A percentile compares a stretch with the other conserved stretches of the same genome.
Conservation (phyloP, 1,284 basidiomycete genomes). For the Leccinum subatratum region DNA sequence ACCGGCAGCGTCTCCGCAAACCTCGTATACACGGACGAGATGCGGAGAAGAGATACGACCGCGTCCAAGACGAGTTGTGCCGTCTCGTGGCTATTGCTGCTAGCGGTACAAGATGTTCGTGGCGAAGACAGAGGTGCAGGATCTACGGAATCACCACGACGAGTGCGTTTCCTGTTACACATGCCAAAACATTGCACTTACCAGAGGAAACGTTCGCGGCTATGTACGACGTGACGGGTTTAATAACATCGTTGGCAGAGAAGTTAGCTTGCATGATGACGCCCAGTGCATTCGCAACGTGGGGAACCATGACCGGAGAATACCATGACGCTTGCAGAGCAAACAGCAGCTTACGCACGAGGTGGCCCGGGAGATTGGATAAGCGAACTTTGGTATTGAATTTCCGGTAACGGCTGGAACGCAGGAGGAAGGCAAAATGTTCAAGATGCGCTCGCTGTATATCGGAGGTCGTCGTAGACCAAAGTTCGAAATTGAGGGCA, state of each 20-base stretch:
- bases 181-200: slow-evolving; percentile 30
- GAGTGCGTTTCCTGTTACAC: not conserved
- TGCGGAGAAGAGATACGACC: slow-evolving; percentile 54
- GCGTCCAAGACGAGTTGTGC: slow-evolving; percentile 59
- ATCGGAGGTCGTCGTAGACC: slow-evolving; percentile 66
- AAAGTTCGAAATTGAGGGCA: slow-evolving; percentile 87
- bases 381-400: slow-evolving; percentile 73
- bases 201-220: slow-evolving; percentile 76
- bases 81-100: slow-evolving; percentile 36
- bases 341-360: slow-evolving; percentile 77
- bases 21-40: slow-evolving; percentile 50
- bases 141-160: slow-evolving; percentile 12
- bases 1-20: slow-evolving; percentile 68
- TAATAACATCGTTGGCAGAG: slow-evolving; percentile 69
- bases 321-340: slow-evolving; percentile 78
- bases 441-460: slow-evolving; percentile 76
- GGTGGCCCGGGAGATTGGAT: slow-evolving; percentile 50
- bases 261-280: slow-evolving; percentile 59
- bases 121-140: slow-evolving; percentile 39
- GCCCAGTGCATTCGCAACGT: slow-evolving; percentile 58
- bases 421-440: slow-evolving; percentile 73
- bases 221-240: slow-evolving; percentile 80
- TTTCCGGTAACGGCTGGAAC: slow-evolving; percentile 64
- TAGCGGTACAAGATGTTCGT: slow-evolving; percentile 36
- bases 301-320: slow-evolving; percentile 46